Evolutionary conservation across 2,329 filamentous ascomycete genomes (phyloP), one percentile per base, ranked within the genome.

Genomic region (Cladosporium sp.): DNA sequence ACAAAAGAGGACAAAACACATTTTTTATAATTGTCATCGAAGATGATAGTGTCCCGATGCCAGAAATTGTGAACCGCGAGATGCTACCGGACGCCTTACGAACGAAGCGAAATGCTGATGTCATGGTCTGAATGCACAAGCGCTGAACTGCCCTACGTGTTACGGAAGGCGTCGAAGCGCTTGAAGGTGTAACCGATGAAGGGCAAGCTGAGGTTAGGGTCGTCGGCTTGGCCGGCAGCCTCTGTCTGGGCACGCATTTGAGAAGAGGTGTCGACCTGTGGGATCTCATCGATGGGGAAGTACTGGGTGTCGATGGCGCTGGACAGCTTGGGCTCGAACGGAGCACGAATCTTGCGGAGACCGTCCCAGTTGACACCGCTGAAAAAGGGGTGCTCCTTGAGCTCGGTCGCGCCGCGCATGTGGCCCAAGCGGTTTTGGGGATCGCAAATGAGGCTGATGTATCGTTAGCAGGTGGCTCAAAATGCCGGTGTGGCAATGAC

Each of bases 151-250:
- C 32, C 58, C 66, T 63, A 72, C 49, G 60, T 70, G 34, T 69
- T 70, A 52, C 76, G 67, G 76, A 86, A 86, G 57, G 82, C 85
- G 73, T 87, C 86, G 75, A 99, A 99, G 61, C 94, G 90, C 84
- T 97, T 99, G 80, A 97, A 99, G 8, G 94, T 96, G 75, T 96
- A 96, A 35, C 91, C 91, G 67, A 96, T 94, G 73, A 96, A 99
- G 3, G 94, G 94, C 76, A 99, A 77, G 76, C 90, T 96, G 85
- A 97, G 92, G 76, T 96, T 93, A 3, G 92, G 91, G 62, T 91
- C 87, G 72, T 96, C 89, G 9, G 77, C 78, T 65, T 81, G 81
- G 52, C 85, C 84, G 67, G 86, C 82, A 60, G 88, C 86, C 62
- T 88, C 83, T 50, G 90, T 90, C 74, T 95, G 90, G 19, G 90